A percentile compares a stretch with the other conserved stretches of the same genome.
phyloP scores from a whole-genome alignment of 2,329 filamentous ascomycete species.

The Onygena corvina region DNA sequence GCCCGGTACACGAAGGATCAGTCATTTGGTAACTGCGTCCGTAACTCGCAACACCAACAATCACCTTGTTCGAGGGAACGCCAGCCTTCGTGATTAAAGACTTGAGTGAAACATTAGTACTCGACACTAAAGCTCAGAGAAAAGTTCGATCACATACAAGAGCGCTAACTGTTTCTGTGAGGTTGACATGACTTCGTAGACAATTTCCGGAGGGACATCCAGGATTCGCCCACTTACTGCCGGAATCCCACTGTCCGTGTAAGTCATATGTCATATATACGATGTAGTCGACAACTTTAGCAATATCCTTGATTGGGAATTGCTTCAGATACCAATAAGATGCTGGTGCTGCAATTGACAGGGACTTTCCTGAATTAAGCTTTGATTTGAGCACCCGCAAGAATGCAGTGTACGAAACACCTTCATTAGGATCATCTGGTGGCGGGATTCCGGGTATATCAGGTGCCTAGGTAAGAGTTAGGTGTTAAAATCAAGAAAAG shows the following conservation, averaged over 20 bases:
- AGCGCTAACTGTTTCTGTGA: constrained; percentile 27
- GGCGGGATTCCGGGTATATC: constrained; percentile 29
- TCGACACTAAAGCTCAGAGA: constrained; percentile 28
- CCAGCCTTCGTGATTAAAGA: constrained; percentile 28
- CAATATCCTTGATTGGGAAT: constrained; percentile 21
- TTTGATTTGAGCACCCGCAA: constrained; percentile 16
- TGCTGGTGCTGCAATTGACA: constrained; percentile 21
- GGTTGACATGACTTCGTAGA: constrained; percentile 28
- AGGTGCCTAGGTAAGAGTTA: constrained; percentile 14
- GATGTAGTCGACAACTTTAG: constrained; percentile 21
- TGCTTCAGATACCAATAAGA: constrained; percentile 24
- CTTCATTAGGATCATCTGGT: constrained; percentile 14
- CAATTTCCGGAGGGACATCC: constrained; percentile 24
- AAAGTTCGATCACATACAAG: no score
- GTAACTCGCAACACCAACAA: constrained; percentile 28
- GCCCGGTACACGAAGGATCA: constrained; percentile 22
- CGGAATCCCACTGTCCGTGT: constrained; percentile 20
- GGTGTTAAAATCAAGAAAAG: background rate
- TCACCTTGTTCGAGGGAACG: constrained; percentile 24
- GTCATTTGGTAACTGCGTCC: constrained; percentile 29
- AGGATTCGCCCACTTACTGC: background rate
- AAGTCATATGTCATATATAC: constrained; percentile 32
- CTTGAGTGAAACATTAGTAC: constrained; percentile 28
- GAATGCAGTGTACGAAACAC: constrained; percentile 26
- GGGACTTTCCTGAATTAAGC: constrained; percentile 13